Percentiles rank a stretch among this genome's conserved stretches.
Conservation (phyloP, 805 yeast genomes). For the Zygoascus flipseniorum region DNA sequence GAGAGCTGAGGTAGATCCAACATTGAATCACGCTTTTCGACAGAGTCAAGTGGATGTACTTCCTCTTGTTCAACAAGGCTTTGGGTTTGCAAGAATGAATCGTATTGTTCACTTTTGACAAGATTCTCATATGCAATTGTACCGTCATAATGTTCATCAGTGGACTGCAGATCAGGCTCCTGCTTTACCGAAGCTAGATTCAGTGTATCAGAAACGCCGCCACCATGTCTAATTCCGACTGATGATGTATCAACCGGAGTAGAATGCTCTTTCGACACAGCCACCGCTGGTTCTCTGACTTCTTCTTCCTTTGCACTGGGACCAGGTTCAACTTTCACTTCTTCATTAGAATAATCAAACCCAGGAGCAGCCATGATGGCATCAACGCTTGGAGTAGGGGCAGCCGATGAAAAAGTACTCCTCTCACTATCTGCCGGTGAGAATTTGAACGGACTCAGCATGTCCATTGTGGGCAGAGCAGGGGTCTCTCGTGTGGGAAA, state of each 20-base stretch:
- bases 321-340: background rate
- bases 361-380: background rate
- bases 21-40: background rate
- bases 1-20: background rate
- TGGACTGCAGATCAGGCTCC: background rate
- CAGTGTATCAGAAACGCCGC: background rate
- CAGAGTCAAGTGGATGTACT: background rate
- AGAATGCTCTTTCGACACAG: background rate
- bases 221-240: too few species aligned
- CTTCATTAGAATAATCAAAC: background rate
- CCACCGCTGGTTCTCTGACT: background rate
- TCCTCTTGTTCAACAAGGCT: background rate
- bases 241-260: background rate
- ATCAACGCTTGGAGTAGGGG: background rate
- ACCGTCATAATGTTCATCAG: background rate
- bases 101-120: background rate
- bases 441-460: background rate
- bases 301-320: background rate
- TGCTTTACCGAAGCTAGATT: background rate
- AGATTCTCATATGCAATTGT: background rate
- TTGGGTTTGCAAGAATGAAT: background rate
- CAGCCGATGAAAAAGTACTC: background rate
- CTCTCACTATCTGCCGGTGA: background rate
- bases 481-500: background rate
- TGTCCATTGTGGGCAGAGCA: background rate